phyloP scores from a whole-genome alignment of 495 filamentous ascomycete genomes.

The Aspergillus egyptiacus region DNA sequence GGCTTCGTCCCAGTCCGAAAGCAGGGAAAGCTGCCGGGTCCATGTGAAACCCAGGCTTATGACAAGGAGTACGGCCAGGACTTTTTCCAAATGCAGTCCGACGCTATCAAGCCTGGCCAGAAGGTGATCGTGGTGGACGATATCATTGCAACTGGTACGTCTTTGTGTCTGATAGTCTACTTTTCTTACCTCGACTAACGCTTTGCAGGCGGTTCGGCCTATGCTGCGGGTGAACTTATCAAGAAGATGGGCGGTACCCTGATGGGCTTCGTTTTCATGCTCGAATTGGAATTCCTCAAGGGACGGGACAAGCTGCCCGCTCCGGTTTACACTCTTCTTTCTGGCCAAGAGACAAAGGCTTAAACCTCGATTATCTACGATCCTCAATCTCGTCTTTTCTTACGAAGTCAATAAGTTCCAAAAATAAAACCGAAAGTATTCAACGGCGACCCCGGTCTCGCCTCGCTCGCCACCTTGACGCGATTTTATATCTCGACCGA shows the following conservation, averaged over 20 bases:
- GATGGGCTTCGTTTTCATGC: slow-evolving; percentile 86
- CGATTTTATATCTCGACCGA: slow-evolving; percentile 7
- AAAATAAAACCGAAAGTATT: slow-evolving; percentile 5
- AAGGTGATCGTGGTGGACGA: slow-evolving; percentile 92
- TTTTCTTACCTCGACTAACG: neutral
- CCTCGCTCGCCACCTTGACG: slow-evolving; percentile 1
- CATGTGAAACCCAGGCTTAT: slow-evolving; percentile 72
- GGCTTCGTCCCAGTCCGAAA: slow-evolving; percentile 93
- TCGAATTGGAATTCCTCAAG: slow-evolving; percentile 93
- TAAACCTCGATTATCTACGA: slow-evolving; percentile 10
- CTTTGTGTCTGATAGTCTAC: neutral
- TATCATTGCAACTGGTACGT: slow-evolving; percentile 93
- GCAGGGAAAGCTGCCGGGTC: slow-evolving; percentile 91
- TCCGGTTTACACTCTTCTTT: slow-evolving; percentile 78
- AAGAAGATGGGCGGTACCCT: slow-evolving; percentile 76
- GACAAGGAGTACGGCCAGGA: slow-evolving; percentile 97
- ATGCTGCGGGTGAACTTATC: slow-evolving; percentile 80
- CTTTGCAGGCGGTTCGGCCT: slow-evolving; percentile 75
- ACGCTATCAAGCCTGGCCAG: slow-evolving; percentile 78
- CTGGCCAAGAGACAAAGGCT: slow-evolving; percentile 44
- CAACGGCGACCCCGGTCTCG: slow-evolving; percentile 1
- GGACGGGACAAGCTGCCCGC: slow-evolving; percentile 83
- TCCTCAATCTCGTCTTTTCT: neutral
- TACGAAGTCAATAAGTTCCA: neutral
- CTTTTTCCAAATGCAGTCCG: slow-evolving; percentile 91